Evolutionary conservation across 139 green algal species (phyloP), one percentile per base, ranked within the genome.

Genomic region (Chlamydomonas incerta): DNA sequence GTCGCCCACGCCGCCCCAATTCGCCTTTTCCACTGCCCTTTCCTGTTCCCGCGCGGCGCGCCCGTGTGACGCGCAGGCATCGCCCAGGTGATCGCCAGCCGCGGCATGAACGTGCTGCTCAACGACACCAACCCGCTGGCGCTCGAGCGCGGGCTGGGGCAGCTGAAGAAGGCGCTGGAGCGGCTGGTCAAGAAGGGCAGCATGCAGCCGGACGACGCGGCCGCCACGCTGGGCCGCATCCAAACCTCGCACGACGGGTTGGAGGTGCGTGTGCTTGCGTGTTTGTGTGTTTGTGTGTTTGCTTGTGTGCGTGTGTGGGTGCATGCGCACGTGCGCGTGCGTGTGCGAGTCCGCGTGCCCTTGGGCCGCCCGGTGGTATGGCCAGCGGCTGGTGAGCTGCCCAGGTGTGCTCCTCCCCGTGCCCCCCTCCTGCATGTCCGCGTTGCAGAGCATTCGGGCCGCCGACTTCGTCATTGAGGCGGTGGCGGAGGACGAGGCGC

Each of bases 381-480:
- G n/a, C n/a, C n/a, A n/a, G n/a, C n/a, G n/a, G n/a, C n/a, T n/a
- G n/a, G n/a, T n/a, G n/a, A n/a, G n/a, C n/a, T n/a, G n/a, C n/a
- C n/a, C n/a, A n/a, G n/a, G n/a, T n/a, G n/a, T n/a, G n/a, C n/a
- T n/a, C n/a, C n/a, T n/a, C n/a, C n/a, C n/a, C n/a, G n/a, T n/a
- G n/a, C n/a, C n/a, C n/a, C n/a, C n/a, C n/a, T n/a, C n/a, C n/a
- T n/a, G n/a, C n/a, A n/a, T n/a, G n/a, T n/a, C n/a, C n/a, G n/a
- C n/a, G n/a, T n/a, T n/a, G n/a, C n/a, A n/a, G n/a, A n/a, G n/a
- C n/a, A 60, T 97, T 67, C 68, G 57, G 3, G 41, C 77, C 11
- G 92, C 89, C 18, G 96, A 99, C 47, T 96, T 98, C 80, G 90
- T 98, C 0, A 86, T 99, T 6, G 96, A 99, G 81, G 97, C 96